Evolutionary conservation across 2,329 filamentous ascomycete genomes (phyloP), one percentile per base, ranked within the genome.

Genomic region (Akanthomyces lecanii): DNA sequence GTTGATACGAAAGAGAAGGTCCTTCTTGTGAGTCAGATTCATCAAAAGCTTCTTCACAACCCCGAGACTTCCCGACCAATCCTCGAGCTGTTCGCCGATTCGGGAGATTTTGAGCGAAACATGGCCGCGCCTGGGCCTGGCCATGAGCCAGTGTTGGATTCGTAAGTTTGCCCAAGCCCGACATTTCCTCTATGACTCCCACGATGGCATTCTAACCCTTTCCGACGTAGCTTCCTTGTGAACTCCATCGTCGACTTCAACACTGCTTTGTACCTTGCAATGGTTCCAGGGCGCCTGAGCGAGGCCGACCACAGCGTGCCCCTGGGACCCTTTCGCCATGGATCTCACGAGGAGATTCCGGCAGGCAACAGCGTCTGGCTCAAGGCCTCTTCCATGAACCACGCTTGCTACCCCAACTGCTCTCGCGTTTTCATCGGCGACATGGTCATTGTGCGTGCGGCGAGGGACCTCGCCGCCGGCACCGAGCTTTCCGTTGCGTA

Each of bases 371-470:
- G 77, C 6, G 40, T 80, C 28, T 81, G 78, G 76, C 36, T 68
- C 3, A 64, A 66, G 7, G 72, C 76, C 23, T 76, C 78, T 1
- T 73, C 73, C 63, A 73, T 77, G 56, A 81, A 81, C 59, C 78
- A 82, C 63, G 73, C 71, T 40, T 81, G 79, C 67, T 51, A 71
- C 18, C 67, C 68, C n/a, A 81, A 79, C 61, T 71, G 71, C 7
- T 64, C 63, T 3, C 75, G 75, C 11, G 66, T 70, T 2, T 79
- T 79, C 64, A 75, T 81, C 42, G 78, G 78, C 5, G 78, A 81
- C 65, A 72, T 81, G 66, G 73, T 78, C 67, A 69, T 80, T 4
- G 60, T 80, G 40, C 75, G 75, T 36, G 79, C 78, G 0, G 70
- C 71, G 2, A 66, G 64, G 18, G 71, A 76, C 50, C 70, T 80